Evolutionary conservation across 257 asterid species (phyloP).

Genomic region (Buddleja alternifolia): DNA sequence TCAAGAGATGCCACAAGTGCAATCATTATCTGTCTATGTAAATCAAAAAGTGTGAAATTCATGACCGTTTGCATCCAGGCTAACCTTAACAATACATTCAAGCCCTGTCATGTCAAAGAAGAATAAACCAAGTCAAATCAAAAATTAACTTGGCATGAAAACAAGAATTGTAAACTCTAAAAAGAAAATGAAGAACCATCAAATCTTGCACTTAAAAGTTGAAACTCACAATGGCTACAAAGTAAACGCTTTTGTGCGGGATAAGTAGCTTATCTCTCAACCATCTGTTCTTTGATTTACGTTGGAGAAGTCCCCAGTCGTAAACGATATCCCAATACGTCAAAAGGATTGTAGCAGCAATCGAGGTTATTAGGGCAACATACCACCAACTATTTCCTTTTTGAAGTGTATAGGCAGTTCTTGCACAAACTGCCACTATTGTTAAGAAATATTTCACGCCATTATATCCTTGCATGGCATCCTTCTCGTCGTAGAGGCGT

Average conservation of each 20-base stretch:
- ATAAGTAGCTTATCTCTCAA: slow-evolving; percentile 70
- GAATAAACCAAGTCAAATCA: not conserved
- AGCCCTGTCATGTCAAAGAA: slow-evolving; percentile 38
- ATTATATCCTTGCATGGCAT: slow-evolving; percentile 50
- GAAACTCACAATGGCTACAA: slow-evolving; percentile 54
- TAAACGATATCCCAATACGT: slow-evolving; percentile 59
- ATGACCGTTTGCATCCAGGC: slow-evolving; percentile 77
- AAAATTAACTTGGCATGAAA: too few species aligned
- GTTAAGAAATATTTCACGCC: slow-evolving; percentile 54
- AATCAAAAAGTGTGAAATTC: slow-evolving; percentile 36
- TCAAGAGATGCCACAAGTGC: slow-evolving; percentile 57
- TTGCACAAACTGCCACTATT: slow-evolving; percentile 50
- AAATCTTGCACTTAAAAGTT: too few species aligned
- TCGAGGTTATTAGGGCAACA: slow-evolving; percentile 45
- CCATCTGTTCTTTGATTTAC: slow-evolving; percentile 48
- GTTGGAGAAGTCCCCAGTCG: slow-evolving; percentile 71
- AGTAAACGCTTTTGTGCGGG: slow-evolving; percentile 52
- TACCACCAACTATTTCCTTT: slow-evolving; percentile 38
- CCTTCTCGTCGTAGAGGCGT: slow-evolving; percentile 57
- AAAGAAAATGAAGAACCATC: too few species aligned
- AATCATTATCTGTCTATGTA: slow-evolving; percentile 48
- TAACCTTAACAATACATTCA: slow-evolving; percentile 53
- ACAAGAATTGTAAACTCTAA: not conserved
- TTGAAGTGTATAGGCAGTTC: slow-evolving; percentile 48
- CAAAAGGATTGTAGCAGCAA: slow-evolving; percentile 42